These are phyloP conservation scores for Dentipellis fragilis DNA, from an alignment of 768 basidiomycete species.

Conservation along the genomic window DNA sequence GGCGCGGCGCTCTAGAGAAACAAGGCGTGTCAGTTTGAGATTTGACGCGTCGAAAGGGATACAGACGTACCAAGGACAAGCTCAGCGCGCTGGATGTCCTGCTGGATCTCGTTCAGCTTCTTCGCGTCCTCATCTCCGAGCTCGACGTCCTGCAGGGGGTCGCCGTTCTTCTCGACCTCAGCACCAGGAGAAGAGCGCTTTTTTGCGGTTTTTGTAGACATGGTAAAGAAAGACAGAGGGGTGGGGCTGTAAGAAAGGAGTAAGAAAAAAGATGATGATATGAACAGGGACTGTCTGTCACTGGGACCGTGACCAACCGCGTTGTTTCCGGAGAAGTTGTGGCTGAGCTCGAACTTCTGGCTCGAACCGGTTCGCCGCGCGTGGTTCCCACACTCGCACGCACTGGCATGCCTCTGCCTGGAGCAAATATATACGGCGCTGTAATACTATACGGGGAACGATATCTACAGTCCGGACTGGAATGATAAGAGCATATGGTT, in stretches of 20 bases:
- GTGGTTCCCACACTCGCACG: too few species aligned
- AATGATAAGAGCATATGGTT: too few species aligned
- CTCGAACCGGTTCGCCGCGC: too few species aligned
- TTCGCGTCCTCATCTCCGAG: constrained; percentile 63
- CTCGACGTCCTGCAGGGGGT: constrained; percentile 53
- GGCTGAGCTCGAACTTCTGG: too few species aligned
- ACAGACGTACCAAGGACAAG: constrained; percentile 54
- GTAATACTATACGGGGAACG: too few species aligned
- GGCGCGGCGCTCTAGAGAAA: constrained; percentile 49
- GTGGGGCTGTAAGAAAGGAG: constrained; percentile 10
- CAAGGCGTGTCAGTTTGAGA: constrained; percentile 1
- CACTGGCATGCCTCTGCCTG: too few species aligned
- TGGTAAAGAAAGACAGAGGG: constrained; percentile 16
- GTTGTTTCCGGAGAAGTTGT: too few species aligned
- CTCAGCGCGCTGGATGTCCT: constrained; percentile 62
- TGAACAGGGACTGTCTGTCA: background rate
- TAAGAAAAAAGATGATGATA: constrained; percentile 1
- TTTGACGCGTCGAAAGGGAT: background rate
- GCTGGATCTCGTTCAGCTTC: constrained; percentile 56
- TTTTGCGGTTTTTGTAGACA: constrained; percentile 32
- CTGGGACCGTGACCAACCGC: too few species aligned
- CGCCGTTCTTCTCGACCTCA: constrained; percentile 52
- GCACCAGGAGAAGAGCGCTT: constrained; percentile 74
- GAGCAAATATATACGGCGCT: too few species aligned
- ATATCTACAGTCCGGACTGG: too few species aligned